Base-by-base conservation (phyloP, 2,329 filamentous ascomycete species). In the Cryoendolithus antarcticus region DNA sequence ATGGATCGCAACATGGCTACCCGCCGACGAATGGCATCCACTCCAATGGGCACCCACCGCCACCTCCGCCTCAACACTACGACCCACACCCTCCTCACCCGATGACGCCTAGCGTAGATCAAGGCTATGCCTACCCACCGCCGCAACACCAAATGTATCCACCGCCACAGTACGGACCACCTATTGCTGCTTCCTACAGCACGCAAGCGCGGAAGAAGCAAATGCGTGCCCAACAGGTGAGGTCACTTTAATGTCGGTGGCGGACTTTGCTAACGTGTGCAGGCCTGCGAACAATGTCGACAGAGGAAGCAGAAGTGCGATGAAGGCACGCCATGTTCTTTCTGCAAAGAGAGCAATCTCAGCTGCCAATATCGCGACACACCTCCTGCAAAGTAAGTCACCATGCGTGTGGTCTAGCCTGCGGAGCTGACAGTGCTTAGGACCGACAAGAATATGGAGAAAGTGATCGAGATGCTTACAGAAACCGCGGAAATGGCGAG, bases 241-340 rank as follows among this genome's bases (percentile, higher is more conserved):
- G 24, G 6, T 27, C 7, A 27, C 7, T 27, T 27, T 27, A 8
- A 27, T 27, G 24, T 8, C 7, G 24, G 7, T 27, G 5, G 7
- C 5, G 7, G 24, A 27, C 24, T 8, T 27, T 8, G 24, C 24
- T 27, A 27, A 27, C 7, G 6, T 27, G 56, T 54, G 13, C 56
- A 93, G 80, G 91, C 91, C 30, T 98, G 91, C 61, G 86, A 93
- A 54, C 84, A 81, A 59, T 94, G 86, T 62, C 78, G 86, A 42
- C 74, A 82, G 44, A 72, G 89, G 30, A 94, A 93, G 61, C 86
- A 86, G 9, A 93, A 93, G 62, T 94, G 86, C 58, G 86, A 93
- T 52, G 86, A 94, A 65, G 78, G 79, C 8, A 78, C 82, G 48
- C 86, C 82, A 52, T 89, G 86, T 56, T 85, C 80, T 30, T 77